Percentiles rank a stretch among this genome's conserved stretches.
Evolutionary conservation across 108 stramenopile species (phyloP).

Genomic region (Ochromonas danica): DNA sequence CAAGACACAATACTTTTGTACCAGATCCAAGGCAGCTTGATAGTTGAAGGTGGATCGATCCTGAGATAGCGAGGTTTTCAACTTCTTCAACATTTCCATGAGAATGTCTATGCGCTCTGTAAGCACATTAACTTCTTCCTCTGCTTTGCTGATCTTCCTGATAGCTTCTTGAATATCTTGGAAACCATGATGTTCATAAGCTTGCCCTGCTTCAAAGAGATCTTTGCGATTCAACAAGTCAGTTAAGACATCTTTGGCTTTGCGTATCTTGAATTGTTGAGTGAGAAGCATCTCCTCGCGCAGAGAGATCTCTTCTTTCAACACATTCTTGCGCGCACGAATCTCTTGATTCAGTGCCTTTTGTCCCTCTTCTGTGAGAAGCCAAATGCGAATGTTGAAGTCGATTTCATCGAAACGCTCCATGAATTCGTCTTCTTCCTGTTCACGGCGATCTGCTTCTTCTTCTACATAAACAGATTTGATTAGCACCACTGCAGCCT

Average conservation of each 20-base stretch:
- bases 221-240: not conserved
- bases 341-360: constrained; percentile 2
- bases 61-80: not conserved
- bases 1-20: constrained; percentile 40
- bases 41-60: not conserved
- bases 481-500: constrained; percentile 33
- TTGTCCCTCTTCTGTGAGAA: constrained; percentile 9
- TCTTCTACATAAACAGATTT: constrained; percentile 34
- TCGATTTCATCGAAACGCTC: constrained; percentile 23
- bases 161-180: not conserved
- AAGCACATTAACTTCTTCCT: not conserved
- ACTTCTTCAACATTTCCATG: not conserved
- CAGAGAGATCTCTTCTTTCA: not conserved
- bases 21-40: constrained; percentile 7
- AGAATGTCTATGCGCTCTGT: constrained; percentile 18
- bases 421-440: constrained; percentile 30
- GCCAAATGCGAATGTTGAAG: constrained; percentile 19
- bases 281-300: not conserved
- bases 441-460: constrained; percentile 37
- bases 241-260: not conserved
- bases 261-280: constrained; percentile 24
- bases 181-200: constrained; percentile 13
- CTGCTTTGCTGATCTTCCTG: not conserved
- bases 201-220: not conserved
- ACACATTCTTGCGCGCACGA: not conserved